Base-by-base conservation (phyloP, 257 asterid genomes). In the Henckelia pumila region DNA sequence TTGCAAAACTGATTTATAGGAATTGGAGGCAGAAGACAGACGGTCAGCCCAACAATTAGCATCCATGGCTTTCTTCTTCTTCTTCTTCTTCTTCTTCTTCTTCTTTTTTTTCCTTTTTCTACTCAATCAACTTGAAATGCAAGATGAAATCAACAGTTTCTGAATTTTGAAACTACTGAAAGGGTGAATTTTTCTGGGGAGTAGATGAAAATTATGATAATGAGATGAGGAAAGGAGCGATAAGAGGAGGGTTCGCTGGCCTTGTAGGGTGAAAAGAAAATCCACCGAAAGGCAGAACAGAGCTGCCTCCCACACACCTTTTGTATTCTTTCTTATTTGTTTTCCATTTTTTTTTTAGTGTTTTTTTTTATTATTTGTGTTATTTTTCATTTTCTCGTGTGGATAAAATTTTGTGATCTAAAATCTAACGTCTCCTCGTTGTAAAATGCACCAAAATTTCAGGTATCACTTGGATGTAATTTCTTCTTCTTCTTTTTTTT, bases 31-130 rank as follows among this genome's bases (percentile, higher is more conserved):
- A 75, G 83, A 85, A 32, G 83, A 76, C 5, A 80, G 72, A 67
- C 88, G 88, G 74, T 85, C 79, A 67, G 81, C 81, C 88, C 88
- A 83, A 59, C 82, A 80, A 75, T 83, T 82, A 77, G 82, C 81
- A 63, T 77, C 91, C 91, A 85, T 85, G 60, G 59, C 61, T 73
- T 56, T 56, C n/a, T n/a, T n/a, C n/a, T n/a, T n/a, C n/a, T n/a
- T n/a, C n/a, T n/a, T n/a, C n/a, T n/a, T n/a, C n/a, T n/a, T n/a
- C n/a, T n/a, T n/a, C n/a, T n/a, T n/a, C n/a, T n/a, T n/a, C n/a
- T n/a, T n/a, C n/a, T n/a, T n/a, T n/a, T n/a, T n/a, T n/a, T n/a
- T n/a, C n/a, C n/a, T n/a, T n/a, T n/a, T n/a, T n/a, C n/a, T n/a
- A n/a, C n/a, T n/a, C n/a, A n/a, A n/a, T n/a, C n/a, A n/a, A n/a